A percentile compares a stretch with the other conserved stretches of the same genome.
These are phyloP conservation scores for Coemansia sp. DNA, from an alignment of 192 early-diverging fungal species.

Conservation along the genomic window DNA sequence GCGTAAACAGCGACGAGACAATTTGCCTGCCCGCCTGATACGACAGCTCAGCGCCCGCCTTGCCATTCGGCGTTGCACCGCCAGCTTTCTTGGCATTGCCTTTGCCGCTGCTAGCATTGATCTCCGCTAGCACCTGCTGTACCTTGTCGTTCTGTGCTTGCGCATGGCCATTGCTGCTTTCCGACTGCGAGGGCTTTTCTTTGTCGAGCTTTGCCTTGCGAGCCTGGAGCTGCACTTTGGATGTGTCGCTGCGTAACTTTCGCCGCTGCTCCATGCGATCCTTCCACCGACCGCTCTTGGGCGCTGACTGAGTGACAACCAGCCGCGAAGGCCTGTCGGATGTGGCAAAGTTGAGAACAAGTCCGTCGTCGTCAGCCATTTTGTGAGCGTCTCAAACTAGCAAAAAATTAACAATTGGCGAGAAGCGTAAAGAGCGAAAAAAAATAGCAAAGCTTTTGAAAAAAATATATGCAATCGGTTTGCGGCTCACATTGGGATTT, in stretches of 20 bases:
- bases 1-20: slow-evolving; percentile 80
- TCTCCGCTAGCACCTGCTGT: background rate
- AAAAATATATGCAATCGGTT: slow-evolving; percentile 1
- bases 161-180: background rate
- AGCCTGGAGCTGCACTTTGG: slow-evolving; percentile 24
- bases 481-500: background rate
- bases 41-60: slow-evolving; percentile 46
- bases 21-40: slow-evolving; percentile 61
- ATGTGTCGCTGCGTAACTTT: slow-evolving; percentile 30
- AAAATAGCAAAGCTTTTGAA: slow-evolving; percentile 11
- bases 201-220: background rate
- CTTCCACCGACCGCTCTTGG: slow-evolving; percentile 54
- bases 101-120: background rate
- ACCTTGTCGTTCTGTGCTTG: background rate
- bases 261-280: slow-evolving; percentile 46
- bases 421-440: background rate
- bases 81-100: background rate
- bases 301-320: slow-evolving; percentile 18
- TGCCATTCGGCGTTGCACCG: background rate
- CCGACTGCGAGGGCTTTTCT: background rate
- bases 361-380: slow-evolving; percentile 60
- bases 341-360: slow-evolving; percentile 65
- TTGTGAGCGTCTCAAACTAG: background rate
- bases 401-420: background rate
- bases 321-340: slow-evolving; percentile 13